phyloP scores from a whole-genome alignment of 495 filamentous ascomycete species.

The Cercophora scortea region DNA sequence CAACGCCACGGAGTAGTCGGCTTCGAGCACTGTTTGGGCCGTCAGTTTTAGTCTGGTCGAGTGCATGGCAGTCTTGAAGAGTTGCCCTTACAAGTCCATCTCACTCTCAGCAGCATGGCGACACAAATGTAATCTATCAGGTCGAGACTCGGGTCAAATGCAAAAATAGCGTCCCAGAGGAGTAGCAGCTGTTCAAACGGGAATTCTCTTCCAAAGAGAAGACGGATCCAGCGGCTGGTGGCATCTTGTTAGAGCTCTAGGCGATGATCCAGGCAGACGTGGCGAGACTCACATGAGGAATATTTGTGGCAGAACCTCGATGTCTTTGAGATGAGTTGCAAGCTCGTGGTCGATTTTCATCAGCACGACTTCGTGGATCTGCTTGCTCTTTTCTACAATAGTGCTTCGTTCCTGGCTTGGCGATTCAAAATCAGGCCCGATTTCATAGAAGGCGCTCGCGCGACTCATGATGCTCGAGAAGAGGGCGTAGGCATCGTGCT shows the following conservation, averaged over 20 bases:
- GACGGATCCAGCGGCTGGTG: conserved; percentile 80
- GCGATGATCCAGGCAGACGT: background rate
- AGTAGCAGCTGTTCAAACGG: conserved; percentile 73
- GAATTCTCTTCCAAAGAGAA: conserved; percentile 91
- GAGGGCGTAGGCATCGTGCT: conserved; percentile 85
- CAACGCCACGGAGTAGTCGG: conserved; percentile 78
- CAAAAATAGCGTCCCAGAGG: conserved; percentile 89
- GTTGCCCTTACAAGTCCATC: conserved; percentile 70
- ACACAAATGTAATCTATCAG: conserved; percentile 84
- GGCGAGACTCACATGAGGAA: conserved; percentile 75
- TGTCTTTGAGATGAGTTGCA: conserved; percentile 68
- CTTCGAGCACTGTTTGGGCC: conserved; percentile 57
- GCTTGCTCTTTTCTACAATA: conserved; percentile 76
- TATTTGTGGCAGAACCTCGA: conserved; percentile 92
- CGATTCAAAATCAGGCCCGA: conserved; percentile 29
- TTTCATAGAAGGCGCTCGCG: conserved; percentile 82
- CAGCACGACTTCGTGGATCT: conserved; percentile 77
- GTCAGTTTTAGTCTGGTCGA: conserved; percentile 6
- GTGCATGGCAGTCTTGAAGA: background rate
- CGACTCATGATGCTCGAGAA: conserved; percentile 82
- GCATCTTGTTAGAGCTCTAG: background rate
- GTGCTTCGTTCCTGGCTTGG: conserved; percentile 41
- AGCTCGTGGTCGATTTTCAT: conserved; percentile 73
- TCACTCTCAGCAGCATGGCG: conserved; percentile 86
- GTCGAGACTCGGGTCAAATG: conserved; percentile 73